These are phyloP conservation scores for Lunularia cruciata DNA, from an alignment of 225 moss, liverwort and hornwort species.

Conservation along the genomic window DNA sequence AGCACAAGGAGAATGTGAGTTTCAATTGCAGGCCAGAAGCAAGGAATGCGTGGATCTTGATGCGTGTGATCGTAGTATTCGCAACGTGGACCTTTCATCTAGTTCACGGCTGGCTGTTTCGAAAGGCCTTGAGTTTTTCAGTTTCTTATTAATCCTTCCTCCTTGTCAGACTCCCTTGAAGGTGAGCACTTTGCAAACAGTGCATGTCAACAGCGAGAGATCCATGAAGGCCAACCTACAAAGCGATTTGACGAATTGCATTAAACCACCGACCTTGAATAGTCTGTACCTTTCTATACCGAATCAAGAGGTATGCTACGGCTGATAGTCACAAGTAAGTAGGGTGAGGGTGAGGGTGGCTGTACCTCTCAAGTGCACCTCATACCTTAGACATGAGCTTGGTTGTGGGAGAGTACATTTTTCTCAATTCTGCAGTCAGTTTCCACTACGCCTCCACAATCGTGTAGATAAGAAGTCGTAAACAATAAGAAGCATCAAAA, in stretches of 20 bases:
- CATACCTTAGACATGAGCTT: too few species aligned
- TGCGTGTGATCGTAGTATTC: too few species aligned
- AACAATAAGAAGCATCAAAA: too few species aligned
- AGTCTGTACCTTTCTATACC: constrained; percentile 16
- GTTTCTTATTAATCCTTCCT: background rate
- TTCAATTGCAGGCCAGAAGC: too few species aligned
- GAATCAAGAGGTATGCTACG: constrained; percentile 25
- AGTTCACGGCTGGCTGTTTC: background rate
- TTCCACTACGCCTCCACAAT: too few species aligned
- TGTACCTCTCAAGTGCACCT: too few species aligned
- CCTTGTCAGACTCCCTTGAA: constrained; percentile 16
- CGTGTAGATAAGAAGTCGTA: too few species aligned
- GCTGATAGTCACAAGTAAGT: background rate
- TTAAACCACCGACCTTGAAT: background rate
- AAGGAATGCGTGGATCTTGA: too few species aligned
- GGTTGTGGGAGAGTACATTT: too few species aligned
- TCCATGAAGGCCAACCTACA: constrained; percentile 22
- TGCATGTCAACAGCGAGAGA: background rate
- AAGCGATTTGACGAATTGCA: background rate
- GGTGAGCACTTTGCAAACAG: constrained; percentile 6
- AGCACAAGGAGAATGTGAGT: constrained; percentile 17
- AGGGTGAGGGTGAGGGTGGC: too few species aligned
- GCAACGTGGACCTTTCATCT: background rate
- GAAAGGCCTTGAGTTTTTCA: background rate
- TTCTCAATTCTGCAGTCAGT: too few species aligned